Base-by-base conservation (phyloP, 2,329 filamentous ascomycete genomes). In the Stachybotrys elegans region DNA sequence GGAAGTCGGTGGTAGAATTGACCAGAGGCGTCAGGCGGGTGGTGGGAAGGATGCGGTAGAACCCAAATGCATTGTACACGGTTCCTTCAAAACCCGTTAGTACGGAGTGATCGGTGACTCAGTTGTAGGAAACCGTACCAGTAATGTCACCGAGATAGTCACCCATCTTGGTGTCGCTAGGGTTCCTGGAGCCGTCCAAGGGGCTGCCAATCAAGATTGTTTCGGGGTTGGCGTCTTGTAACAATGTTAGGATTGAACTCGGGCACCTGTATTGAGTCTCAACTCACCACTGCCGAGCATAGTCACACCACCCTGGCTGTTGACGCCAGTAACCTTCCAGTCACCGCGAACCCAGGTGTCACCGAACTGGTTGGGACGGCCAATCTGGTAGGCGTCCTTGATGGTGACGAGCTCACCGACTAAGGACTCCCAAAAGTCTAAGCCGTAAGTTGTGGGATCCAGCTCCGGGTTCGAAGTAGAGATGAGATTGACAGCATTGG, bases 381-480 rank as follows among this genome's bases (percentile, higher is more conserved):
- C 70, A 37, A 86, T 62, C 35, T 78, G 79, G 12, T 67, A 72
- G 2, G 80, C 76, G 37, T 65, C 71, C 51, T 70, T 71, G 38
- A 88, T 66, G 1, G 78, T 85, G 13, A 88, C 83, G 7, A 86
- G 68, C 61, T 87, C 81, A 22, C 83, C 84, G 43, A 69, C 71
- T 46, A 88, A 63, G 49, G 76, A 82, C 71, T 88, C 81, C 84
- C 84, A 88, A 57, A 87, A 88, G 59, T 88, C 84, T 22, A 88
- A 67, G 3, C 84, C 84, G 55, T 82, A 88, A 34, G 68, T 63
- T 19, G 66, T 64, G 2, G 83, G 83, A 48, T 83, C 60, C 31
- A 88, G 70, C 13, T 67, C 65, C 0, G 83, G 83, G 57, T 88
- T 87, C 25, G 58, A 66, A 6, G 60, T 66, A 3, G 81, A 83